phyloP scores from a whole-genome alignment of 768 basidiomycete species.

The Daedalea quercina region DNA sequence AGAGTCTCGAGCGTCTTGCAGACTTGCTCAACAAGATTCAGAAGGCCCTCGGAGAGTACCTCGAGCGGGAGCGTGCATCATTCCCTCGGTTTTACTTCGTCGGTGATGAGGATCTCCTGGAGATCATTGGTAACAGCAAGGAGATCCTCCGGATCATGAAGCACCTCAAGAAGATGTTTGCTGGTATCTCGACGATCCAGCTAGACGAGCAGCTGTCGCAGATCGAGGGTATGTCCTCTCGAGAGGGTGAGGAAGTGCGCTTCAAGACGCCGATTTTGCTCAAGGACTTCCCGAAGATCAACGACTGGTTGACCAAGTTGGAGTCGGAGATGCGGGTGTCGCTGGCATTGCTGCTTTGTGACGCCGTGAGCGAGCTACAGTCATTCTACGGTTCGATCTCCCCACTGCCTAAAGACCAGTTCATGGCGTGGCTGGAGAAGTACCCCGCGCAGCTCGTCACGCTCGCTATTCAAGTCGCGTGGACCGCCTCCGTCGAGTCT shows the following conservation, averaged over 20 bases:
- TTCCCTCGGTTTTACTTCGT: slow-evolving; percentile 99
- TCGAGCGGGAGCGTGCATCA: slow-evolving; percentile 93
- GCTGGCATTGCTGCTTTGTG: slow-evolving; percentile 73
- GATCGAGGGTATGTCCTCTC: slow-evolving; percentile 90
- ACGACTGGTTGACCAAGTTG: slow-evolving; percentile 93
- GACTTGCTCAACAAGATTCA: slow-evolving; percentile 98
- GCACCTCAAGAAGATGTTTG: slow-evolving; percentile 99
- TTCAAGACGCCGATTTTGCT: slow-evolving; percentile 81
- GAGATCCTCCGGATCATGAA: slow-evolving; percentile 98
- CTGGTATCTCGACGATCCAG: slow-evolving; percentile 85
- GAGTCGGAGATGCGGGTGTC: slow-evolving; percentile 92
- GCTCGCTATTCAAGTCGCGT: slow-evolving; percentile 89
- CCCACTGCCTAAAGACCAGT: slow-evolving; percentile 52
- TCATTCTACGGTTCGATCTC: slow-evolving; percentile 68
- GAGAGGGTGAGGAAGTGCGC: slow-evolving; percentile 89
- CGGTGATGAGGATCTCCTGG: slow-evolving; percentile 95
- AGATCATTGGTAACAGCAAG: slow-evolving; percentile 99
- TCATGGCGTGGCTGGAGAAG: slow-evolving; percentile 88
- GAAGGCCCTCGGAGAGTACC: slow-evolving; percentile 97
- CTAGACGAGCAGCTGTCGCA: slow-evolving; percentile 84
- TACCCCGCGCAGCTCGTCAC: slow-evolving; percentile 96
- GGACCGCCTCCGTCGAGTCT: slow-evolving; percentile 81
- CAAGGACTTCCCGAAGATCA: slow-evolving; percentile 95
- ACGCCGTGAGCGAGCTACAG: slow-evolving; percentile 75
- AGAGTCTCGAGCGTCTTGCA: slow-evolving; percentile 92